Evolutionary conservation across 2,329 filamentous ascomycete species (phyloP), one percentile per base, ranked within the genome.

Genomic region (Trichoderma simmonsii): DNA sequence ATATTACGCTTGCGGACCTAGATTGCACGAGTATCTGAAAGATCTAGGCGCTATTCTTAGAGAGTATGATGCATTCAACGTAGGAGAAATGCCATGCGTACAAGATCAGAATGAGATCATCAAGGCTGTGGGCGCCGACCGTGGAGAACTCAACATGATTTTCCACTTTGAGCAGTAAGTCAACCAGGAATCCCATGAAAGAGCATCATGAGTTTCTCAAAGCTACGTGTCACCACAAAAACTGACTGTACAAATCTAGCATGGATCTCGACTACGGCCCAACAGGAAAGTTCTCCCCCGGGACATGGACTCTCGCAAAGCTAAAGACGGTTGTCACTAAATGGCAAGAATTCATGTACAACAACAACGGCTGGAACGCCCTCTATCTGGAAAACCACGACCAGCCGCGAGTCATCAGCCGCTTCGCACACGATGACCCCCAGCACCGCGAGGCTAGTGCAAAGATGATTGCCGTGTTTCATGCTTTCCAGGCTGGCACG

Each of bases 311-410:
- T 61, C 83, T 88, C 14, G 82, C 83, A 8, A 83, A 86, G 67
- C 80, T 90, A 48, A 89, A 89, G 77, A 76, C 80, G 3, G 85
- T 86, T 32, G 84, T 88, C 64, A 81, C 83, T 72, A 88, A 86
- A 70, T 90, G 88, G 87, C 88, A 91, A 77, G 83, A 80, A 4
- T 86, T 90, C 77, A 87, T 90, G 85, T 86, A 86, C 74, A 83
- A 85, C 30, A 86, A 87, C 73, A 82, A 87, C 72, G 89, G 88
- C 26, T 92, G 90, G 89, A 90, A 90, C 76, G 88, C 89, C 0
- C 80, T 90, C 32, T 91, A 90, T 77, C 85, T 90, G 72, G 89
- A 91, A 78, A 91, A 91, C 79, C 90, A 92, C 78, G 90, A 92
- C 75, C 88, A 91, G 75, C 85, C 87, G 2, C 87, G 89, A 21